Evolutionary conservation across 2,329 filamentous ascomycete genomes (phyloP).

Genomic region (Bisporella sp.): DNA sequence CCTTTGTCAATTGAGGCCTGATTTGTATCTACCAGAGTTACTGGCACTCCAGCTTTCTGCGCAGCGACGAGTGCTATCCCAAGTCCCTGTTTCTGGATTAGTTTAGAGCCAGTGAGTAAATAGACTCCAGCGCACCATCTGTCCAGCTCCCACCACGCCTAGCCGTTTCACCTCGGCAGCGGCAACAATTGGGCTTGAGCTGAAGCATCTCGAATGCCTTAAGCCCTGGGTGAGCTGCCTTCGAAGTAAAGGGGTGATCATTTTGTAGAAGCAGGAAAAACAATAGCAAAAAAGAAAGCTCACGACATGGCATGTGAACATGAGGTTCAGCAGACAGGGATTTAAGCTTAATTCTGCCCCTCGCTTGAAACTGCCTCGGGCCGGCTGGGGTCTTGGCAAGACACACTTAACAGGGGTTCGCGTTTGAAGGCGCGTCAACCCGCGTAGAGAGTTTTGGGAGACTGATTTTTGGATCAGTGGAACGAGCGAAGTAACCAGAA

Average conservation of each 20-base stretch:
- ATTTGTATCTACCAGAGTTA: slow-evolving; percentile 78
- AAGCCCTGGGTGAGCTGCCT: slow-evolving; percentile 16
- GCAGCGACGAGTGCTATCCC: slow-evolving; percentile 95
- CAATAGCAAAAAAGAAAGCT: too few relatives aligned
- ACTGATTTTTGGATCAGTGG: neutral
- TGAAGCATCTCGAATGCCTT: slow-evolving; percentile 50
- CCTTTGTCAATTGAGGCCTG: slow-evolving; percentile 84
- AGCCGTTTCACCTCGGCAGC: slow-evolving; percentile 76
- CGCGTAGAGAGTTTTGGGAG: slow-evolving; percentile 17
- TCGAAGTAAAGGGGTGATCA: slow-evolving; percentile 1
- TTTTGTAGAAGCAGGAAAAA: too few relatives aligned
- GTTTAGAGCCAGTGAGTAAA: slow-evolving; percentile 5
- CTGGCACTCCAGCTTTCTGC: slow-evolving; percentile 73
- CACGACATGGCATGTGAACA: too few relatives aligned
- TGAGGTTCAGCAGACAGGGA: too few relatives aligned
- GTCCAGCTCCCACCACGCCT: slow-evolving; percentile 88
- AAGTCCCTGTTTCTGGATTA: slow-evolving; percentile 56
- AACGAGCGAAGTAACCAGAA: too few relatives aligned
- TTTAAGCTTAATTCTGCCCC: too few relatives aligned
- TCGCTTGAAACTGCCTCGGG: too few relatives aligned
- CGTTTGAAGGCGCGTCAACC: slow-evolving; percentile 1
- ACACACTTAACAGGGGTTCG: neutral
- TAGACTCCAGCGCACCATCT: slow-evolving; percentile 61
- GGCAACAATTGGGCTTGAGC: slow-evolving; percentile 52
- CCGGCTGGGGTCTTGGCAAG: neutral